These are phyloP conservation scores for Sporothrix pallida DNA, from an alignment of 2,329 filamentous ascomycete species.

Conservation along the genomic window DNA sequence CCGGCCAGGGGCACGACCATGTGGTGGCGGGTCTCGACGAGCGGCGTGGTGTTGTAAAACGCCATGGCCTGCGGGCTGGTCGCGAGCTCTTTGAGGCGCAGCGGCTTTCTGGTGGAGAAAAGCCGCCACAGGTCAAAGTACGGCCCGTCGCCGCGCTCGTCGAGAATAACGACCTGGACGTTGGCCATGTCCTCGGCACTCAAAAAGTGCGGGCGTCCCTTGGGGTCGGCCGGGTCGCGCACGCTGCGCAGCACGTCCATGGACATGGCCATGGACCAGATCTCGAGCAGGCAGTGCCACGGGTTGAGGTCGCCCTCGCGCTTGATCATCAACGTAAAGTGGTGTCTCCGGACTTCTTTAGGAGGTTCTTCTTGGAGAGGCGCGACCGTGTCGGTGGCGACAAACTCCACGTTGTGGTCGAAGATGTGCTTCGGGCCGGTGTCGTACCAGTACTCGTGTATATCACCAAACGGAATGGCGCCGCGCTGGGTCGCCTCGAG, in stretches of 20 bases:
- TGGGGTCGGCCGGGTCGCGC: constrained; percentile 22
- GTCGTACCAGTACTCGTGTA: constrained; percentile 36
- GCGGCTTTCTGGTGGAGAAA: constrained; percentile 43
- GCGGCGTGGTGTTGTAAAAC: constrained; percentile 28
- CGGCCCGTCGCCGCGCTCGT: constrained; percentile 45
- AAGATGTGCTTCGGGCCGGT: constrained; percentile 36
- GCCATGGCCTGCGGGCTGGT: constrained; percentile 15
- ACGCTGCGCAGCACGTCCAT: constrained; percentile 37
- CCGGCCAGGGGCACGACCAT: constrained; percentile 51
- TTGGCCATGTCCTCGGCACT: constrained; percentile 32
- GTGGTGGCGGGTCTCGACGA: constrained; percentile 38
- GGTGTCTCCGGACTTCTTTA: background rate
- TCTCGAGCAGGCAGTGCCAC: constrained; percentile 38
- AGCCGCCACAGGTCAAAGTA: constrained; percentile 49
- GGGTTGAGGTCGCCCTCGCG: constrained; percentile 36
- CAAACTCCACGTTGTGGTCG: constrained; percentile 29
- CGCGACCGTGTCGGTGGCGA: background rate
- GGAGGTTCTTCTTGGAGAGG: background rate
- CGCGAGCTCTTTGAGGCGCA: constrained; percentile 42
- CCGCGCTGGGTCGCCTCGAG: constrained; percentile 20
- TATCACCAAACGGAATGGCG: constrained; percentile 20
- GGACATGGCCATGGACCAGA: constrained; percentile 37
- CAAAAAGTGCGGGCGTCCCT: constrained; percentile 20
- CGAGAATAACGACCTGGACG: constrained; percentile 45
- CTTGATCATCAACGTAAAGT: constrained; percentile 35